Conservation (phyloP, 2,329 filamentous ascomycete species). For the Nemania serpens region DNA sequence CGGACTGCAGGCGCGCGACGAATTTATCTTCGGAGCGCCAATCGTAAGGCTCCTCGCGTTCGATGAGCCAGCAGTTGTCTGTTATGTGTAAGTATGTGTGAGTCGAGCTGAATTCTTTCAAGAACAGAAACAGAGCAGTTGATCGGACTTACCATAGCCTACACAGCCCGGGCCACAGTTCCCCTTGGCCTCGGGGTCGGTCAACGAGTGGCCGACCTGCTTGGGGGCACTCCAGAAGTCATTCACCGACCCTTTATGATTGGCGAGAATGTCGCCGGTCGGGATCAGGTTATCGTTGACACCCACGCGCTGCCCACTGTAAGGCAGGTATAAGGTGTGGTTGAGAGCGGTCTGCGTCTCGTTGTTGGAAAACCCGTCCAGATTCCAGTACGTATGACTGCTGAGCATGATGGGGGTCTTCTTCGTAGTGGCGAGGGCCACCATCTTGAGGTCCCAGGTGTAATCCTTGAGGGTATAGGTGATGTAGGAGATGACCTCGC, state of each 20-base stretch:
- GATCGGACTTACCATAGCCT: conserved; percentile 69
- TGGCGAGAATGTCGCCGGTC: conserved; percentile 74
- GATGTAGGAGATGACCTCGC: conserved; percentile 73
- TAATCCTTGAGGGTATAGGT: conserved; percentile 71
- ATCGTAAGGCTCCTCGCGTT: conserved; percentile 64
- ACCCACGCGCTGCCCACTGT: conserved; percentile 70
- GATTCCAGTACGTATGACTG: conserved; percentile 78
- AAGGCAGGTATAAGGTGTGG: conserved; percentile 74
- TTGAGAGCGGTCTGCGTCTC: conserved; percentile 68
- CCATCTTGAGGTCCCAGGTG: conserved; percentile 75
- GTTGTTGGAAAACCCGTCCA: conserved; percentile 78
- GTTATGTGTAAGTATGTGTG: background rate
- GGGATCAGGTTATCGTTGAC: conserved; percentile 75
- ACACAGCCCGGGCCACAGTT: conserved; percentile 84
- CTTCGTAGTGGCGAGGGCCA: conserved; percentile 71
- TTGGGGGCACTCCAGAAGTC: conserved; percentile 85
- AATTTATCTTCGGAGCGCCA: conserved; percentile 63
- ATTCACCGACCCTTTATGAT: conserved; percentile 69
- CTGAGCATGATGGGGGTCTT: conserved; percentile 84
- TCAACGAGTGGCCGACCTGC: conserved; percentile 73
- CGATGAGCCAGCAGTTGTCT: conserved; percentile 73
- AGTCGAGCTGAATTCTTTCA: background rate
- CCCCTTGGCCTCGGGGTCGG: conserved; percentile 63
- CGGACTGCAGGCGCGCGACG: conserved; percentile 69
- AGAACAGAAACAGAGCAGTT: background rate